Evolutionary conservation across 2,329 filamentous ascomycete genomes (phyloP), one percentile per base, ranked within the genome.

Genomic region (Blastomyces percursus): DNA sequence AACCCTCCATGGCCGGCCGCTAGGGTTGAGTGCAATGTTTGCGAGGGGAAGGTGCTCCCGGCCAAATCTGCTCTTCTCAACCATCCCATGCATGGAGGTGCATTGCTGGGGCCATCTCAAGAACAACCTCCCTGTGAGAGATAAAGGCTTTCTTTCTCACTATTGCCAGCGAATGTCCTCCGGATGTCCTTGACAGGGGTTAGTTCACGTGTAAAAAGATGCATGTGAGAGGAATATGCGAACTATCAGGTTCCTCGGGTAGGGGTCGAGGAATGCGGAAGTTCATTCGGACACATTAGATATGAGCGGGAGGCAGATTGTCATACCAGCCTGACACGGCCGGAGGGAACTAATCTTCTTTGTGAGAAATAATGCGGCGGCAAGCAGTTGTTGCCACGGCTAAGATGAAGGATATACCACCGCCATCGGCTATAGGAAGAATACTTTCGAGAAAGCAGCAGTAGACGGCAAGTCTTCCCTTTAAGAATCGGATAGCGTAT

Each of bases 241-340:
- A 51, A 88, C 76, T 12, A 75, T 76, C 59, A 88, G 66, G 30
- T 74, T 74, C 8, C 74, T 74, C 4, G 73, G 74, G 11, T 88
- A 73, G 7, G 77, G 51, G n/a, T 40, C 16, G 19, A 63, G 62
- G 19, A 61, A 32, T 5, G n/a, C 66, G 2, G 79, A 12, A 89
- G 73, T 70, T 89, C 86, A 6, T 75, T 69, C 74, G 72, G 11
- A 88, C 75, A 85, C 86, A 89, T 24, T 78, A 75, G 19, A 83
- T 71, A 64, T 88, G 7, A 72, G 70, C 7, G 75, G 74, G 50
- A 81, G 79, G 16, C 85, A 79, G 46, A 89, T 77, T 1, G 82
- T 81, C 86, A 89, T 62, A 88, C 75, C n/a, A 89, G 80, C 67
- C 86, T 81, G 1, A 88, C 70, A 64, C 38, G 40, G 12, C 35